Evolutionary conservation across 2,329 filamentous ascomycete genomes (phyloP), one percentile per base, ranked within the genome.

Genomic region (Colletotrichum melonis): DNA sequence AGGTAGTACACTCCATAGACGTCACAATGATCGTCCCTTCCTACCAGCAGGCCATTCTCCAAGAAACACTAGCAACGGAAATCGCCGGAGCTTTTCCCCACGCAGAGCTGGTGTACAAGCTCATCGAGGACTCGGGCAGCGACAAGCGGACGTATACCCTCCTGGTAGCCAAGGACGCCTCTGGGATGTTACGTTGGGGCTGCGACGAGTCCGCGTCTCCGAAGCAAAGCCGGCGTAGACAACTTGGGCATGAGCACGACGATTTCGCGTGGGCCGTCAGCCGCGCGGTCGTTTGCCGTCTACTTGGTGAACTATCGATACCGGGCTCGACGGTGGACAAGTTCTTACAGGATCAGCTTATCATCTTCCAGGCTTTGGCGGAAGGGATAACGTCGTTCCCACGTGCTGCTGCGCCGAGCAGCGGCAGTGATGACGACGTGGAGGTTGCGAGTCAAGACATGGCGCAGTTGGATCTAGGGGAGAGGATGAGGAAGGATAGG

Each of bases 261-360:
- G 80, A 81, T 54, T 59, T 87, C n/a, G 78, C 79, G 24, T 78
- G 79, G 38, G 81, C 85, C 59, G 80, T 90, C 9, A 84, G 88
- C 6, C 78, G 80, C 30, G 83, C 81, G n/a, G 79, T 91, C 4
- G 85, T 86, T 55, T 80, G 79, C 59, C 82, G 84, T 3, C 80
- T 91, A 24, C 80, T 88, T 1, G 77, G 78, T 8, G 76, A 81
- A 1, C 81, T 84, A 2, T 86, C 88, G 0, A 82, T 86, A 2
- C 14, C 16, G 4, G 42, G 16, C 7, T 73, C 71, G 7, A 65
- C 67, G 9, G 86, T 90, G 7, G 90, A 92, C 74, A 84, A 88
- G 75, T 85, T 87, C 77, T 82, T 92, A 16, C 89, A 92, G 79
- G 91, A 92, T 78, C 90, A 92, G 78, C 76, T 92, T 28, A 81